phyloP scores from a whole-genome alignment of 257 asterid genomes.

The Ballota nigra region DNA sequence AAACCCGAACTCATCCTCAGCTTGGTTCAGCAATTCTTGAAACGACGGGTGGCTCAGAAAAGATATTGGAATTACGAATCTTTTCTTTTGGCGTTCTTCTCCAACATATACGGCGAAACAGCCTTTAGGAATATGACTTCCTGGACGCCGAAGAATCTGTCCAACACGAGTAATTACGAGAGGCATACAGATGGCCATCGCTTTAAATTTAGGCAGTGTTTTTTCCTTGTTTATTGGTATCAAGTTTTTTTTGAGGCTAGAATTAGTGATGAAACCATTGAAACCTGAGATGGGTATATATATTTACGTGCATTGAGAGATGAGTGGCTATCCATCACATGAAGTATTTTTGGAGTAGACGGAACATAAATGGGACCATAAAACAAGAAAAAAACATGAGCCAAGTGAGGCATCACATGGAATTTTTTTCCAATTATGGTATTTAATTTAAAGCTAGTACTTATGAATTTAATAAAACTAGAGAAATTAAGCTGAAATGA shows the following conservation, averaged over 20 bases:
- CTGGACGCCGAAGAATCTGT: not conserved
- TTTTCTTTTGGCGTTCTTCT: not conserved
- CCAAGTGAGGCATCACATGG: slow-evolving; percentile 22
- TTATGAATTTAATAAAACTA: too few relatives aligned
- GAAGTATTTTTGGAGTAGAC: not conserved
- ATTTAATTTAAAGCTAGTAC: not conserved
- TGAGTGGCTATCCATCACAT: not conserved
- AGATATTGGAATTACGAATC: slow-evolving; percentile 3
- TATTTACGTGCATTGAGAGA: not conserved
- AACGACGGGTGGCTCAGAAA: slow-evolving; percentile 35
- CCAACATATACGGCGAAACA: not conserved
- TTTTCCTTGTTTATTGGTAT: not conserved
- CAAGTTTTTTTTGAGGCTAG: not conserved
- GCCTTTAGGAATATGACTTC: not conserved
- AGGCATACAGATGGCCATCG: slow-evolving; percentile 1
- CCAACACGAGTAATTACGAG: not conserved
- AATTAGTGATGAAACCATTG: not conserved
- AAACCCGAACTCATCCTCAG: slow-evolving; percentile 37
- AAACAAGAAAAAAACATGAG: slow-evolving; percentile 7
- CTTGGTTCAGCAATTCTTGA: slow-evolving; percentile 29
- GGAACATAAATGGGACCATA: not conserved
- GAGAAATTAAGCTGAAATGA: not conserved
- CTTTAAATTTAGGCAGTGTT: not conserved
- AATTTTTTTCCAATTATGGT: slow-evolving; percentile 6
- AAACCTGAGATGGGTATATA: not conserved